phyloP scores from a whole-genome alignment of 768 basidiomycete species.

The Rhizopogon vinicolor region DNA sequence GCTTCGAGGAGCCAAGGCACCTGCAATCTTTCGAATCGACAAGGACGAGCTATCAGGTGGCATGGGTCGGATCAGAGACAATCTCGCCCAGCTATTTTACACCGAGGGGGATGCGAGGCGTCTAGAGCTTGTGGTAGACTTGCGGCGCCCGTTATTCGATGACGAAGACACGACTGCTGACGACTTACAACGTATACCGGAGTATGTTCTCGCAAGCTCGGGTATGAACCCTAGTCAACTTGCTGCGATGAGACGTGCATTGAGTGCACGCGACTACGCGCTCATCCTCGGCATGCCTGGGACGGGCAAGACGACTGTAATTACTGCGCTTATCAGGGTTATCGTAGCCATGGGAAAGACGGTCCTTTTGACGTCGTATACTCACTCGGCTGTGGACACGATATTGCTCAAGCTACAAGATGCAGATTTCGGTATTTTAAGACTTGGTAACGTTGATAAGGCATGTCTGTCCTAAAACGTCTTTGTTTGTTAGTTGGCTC shows the following conservation, averaged over 20 bases:
- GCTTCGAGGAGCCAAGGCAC: slow-evolving; percentile 12
- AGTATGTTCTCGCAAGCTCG: slow-evolving; percentile 27
- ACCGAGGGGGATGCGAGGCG: slow-evolving; percentile 65
- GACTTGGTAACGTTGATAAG: slow-evolving; percentile 92
- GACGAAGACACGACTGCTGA: slow-evolving; percentile 16
- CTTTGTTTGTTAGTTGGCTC: not conserved
- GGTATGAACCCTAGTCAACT: slow-evolving; percentile 70
- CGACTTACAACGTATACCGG: slow-evolving; percentile 16
- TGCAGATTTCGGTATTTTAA: slow-evolving; percentile 69
- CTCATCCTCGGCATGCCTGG: slow-evolving; percentile 97
- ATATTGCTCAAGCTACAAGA: slow-evolving; percentile 78
- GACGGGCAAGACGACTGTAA: slow-evolving; percentile 95
- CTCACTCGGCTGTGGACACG: slow-evolving; percentile 98
- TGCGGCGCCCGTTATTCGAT: slow-evolving; percentile 63
- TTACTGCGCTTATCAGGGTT: slow-evolving; percentile 79
- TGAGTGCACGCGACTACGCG: slow-evolving; percentile 85
- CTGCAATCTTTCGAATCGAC: slow-evolving; percentile 74
- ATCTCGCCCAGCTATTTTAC: slow-evolving; percentile 87
- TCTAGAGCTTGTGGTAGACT: slow-evolving; percentile 77
- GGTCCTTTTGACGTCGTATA: slow-evolving; percentile 88
- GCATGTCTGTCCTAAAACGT: slow-evolving; percentile 30
- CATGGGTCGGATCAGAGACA: slow-evolving; percentile 85
- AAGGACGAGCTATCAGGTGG: slow-evolving; percentile 88
- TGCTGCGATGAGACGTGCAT: slow-evolving; percentile 65
- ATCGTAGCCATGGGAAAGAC: slow-evolving; percentile 81